These are phyloP conservation scores for Solanum pennellii DNA, from an alignment of 257 asterid species.

Conservation along the genomic window DNA sequence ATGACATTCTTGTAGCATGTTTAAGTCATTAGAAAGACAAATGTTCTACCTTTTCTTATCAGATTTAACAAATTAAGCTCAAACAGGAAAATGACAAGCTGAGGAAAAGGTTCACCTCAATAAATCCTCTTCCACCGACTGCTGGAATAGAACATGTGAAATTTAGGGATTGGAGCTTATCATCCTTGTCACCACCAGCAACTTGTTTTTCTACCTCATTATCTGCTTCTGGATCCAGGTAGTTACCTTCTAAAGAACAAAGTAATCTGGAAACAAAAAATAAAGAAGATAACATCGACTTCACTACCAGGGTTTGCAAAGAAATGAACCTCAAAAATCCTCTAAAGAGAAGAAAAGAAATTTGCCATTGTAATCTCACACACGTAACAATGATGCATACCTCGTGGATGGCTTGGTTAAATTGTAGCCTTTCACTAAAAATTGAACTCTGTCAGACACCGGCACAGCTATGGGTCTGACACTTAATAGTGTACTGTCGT, in stretches of 20 bases:
- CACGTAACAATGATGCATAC: constrained; percentile 13
- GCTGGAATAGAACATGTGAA: constrained; percentile 44
- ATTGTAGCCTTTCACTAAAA: constrained; percentile 51
- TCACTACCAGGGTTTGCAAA: neutral
- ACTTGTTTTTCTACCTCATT: constrained; percentile 4
- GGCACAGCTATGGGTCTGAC: constrained; percentile 66
- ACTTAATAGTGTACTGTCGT: constrained; percentile 32
- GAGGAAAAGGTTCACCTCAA: constrained; percentile 36
- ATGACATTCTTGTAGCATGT: neutral
- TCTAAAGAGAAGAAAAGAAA: neutral
- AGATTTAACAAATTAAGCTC: neutral
- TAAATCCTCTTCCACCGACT: constrained; percentile 60
- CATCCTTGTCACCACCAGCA: constrained; percentile 7
- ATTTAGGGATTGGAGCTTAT: constrained; percentile 24
- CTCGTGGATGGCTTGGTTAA: constrained; percentile 43
- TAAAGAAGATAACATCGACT: neutral
- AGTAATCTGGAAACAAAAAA: constrained; percentile 21
- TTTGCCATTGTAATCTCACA: neutral
- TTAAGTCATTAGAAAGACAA: neutral
- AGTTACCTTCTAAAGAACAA: constrained; percentile 34
- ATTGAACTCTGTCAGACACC: constrained; percentile 46
- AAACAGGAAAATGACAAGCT: neutral
- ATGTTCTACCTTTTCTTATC: neutral
- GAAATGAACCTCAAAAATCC: neutral
- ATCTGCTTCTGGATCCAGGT: constrained; percentile 17